These are phyloP conservation scores for Kwoniella botswanensis DNA, from an alignment of 768 basidiomycete genomes.

Conservation along the genomic window DNA sequence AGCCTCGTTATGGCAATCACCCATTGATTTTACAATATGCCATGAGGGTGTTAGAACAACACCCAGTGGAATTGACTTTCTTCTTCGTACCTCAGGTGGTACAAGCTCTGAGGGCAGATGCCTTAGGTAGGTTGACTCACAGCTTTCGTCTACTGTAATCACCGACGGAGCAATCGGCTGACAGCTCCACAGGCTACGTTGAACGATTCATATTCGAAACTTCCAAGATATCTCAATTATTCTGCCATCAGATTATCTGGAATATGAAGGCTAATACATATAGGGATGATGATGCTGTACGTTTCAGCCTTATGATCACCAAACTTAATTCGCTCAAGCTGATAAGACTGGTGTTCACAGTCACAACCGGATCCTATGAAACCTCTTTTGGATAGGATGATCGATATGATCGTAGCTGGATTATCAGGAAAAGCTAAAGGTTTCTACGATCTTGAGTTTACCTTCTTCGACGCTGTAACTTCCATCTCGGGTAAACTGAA, in stretches of 20 bases:
- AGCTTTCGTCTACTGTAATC: not conserved
- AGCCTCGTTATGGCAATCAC: slow-evolving; percentile 79
- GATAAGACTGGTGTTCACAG: not conserved
- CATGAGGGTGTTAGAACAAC: slow-evolving; percentile 90
- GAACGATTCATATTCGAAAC: slow-evolving; percentile 95
- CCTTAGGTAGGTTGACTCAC: slow-evolving; percentile 67
- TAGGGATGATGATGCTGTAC: slow-evolving; percentile 85
- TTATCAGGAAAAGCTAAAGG: slow-evolving; percentile 84
- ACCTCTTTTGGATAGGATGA: slow-evolving; percentile 88
- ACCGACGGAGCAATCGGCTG: not conserved
- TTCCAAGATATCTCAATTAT: slow-evolving; percentile 92
- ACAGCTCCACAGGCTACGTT: slow-evolving; percentile 73
- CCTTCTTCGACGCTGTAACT: slow-evolving; percentile 93
- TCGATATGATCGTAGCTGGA: slow-evolving; percentile 74
- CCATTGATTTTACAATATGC: slow-evolving; percentile 92
- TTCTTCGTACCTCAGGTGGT: slow-evolving; percentile 99
- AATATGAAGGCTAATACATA: slow-evolving; percentile 99
- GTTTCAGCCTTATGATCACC: slow-evolving; percentile 62
- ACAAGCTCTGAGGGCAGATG: slow-evolving; percentile 89
- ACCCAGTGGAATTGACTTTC: slow-evolving; percentile 92
- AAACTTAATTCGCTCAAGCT: not conserved
- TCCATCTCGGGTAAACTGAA: slow-evolving; percentile 98
- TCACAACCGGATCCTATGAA: slow-evolving; percentile 84
- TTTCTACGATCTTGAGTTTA: slow-evolving; percentile 94
- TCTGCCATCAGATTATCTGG: slow-evolving; percentile 99